A percentile compares a stretch with the other conserved stretches of the same genome.
Evolutionary conservation across 768 basidiomycete genomes (phyloP).

Genomic region (Suillus sp.): DNA sequence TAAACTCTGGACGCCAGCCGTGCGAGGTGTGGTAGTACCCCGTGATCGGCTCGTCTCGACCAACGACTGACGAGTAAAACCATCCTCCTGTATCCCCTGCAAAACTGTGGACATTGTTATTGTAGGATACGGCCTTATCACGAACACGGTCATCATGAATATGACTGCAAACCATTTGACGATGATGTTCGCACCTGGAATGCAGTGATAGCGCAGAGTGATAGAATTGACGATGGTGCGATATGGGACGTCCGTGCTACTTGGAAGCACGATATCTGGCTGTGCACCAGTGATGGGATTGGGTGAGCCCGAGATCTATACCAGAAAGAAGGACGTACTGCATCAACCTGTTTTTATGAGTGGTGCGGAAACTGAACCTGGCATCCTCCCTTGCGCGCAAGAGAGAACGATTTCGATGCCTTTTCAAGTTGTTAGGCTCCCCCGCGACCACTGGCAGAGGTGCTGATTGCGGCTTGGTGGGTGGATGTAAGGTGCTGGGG

Average conservation of each 20-base stretch:
- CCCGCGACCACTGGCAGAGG: no score
- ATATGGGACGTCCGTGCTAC: slow-evolving; percentile 40
- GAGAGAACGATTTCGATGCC: not conserved
- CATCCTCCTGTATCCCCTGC: slow-evolving; percentile 58
- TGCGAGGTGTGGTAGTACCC: slow-evolving; percentile 14
- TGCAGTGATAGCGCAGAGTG: slow-evolving; percentile 44
- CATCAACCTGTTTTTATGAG: slow-evolving; percentile 26
- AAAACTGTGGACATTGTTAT: slow-evolving; percentile 39
- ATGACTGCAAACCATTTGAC: not conserved
- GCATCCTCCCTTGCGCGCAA: slow-evolving; percentile 6
- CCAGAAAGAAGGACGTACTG: slow-evolving; percentile 23
- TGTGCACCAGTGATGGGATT: slow-evolving; percentile 27
- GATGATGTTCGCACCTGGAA: slow-evolving; percentile 44
- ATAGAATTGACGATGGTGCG: slow-evolving; percentile 32
- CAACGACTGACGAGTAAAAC: slow-evolving; percentile 41
- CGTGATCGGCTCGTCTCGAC: slow-evolving; percentile 11
- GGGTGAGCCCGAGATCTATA: not conserved
- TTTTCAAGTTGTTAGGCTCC: not conserved
- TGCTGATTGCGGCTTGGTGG: slow-evolving; percentile 12
- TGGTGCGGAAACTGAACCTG: slow-evolving; percentile 13
- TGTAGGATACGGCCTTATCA: slow-evolving; percentile 36
- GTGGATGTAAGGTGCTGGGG: not conserved
- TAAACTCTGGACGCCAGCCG: slow-evolving; percentile 46
- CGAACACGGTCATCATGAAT: not conserved
- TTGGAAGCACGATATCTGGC: slow-evolving; percentile 44